phyloP scores from a whole-genome alignment of 2,329 filamentous ascomycete genomes.

The Calonectria honghensis region DNA sequence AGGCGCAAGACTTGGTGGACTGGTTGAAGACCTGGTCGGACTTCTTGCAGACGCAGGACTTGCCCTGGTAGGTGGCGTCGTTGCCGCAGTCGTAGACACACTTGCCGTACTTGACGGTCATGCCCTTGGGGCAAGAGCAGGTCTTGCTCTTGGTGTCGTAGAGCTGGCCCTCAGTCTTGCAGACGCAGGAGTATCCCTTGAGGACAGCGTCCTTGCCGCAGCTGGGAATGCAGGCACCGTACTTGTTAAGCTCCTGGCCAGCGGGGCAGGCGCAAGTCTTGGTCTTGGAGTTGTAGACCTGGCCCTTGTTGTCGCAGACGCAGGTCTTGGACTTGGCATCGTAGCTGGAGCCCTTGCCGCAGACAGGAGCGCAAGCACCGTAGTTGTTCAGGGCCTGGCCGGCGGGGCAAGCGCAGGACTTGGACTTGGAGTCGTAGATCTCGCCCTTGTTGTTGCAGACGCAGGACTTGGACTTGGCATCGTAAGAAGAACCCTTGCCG shows the following conservation, averaged over 20 bases:
- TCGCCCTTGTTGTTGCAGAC: slow-evolving; percentile 28
- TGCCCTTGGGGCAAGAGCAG: slow-evolving; percentile 46
- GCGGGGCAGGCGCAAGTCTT: slow-evolving; percentile 45
- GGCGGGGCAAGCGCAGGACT: slow-evolving; percentile 20
- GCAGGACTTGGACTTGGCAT: background rate
- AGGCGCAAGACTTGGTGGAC: background rate
- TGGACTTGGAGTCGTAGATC: slow-evolving; percentile 14
- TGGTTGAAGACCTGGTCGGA: slow-evolving; percentile 3
- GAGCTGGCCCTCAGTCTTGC: slow-evolving; percentile 47
- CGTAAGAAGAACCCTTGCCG: background rate
- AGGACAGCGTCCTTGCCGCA: slow-evolving; percentile 45
- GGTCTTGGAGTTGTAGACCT: slow-evolving; percentile 21
- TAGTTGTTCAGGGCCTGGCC: background rate
- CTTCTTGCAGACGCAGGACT: slow-evolving; percentile 18
- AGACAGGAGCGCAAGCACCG: slow-evolving; percentile 1
- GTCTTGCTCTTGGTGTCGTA: slow-evolving; percentile 47
- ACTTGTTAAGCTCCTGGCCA: slow-evolving; percentile 42
- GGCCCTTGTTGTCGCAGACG: slow-evolving; percentile 26
- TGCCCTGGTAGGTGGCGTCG: background rate
- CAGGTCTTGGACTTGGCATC: slow-evolving; percentile 11
- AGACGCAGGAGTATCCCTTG: slow-evolving; percentile 49
- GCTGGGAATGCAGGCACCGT: slow-evolving; percentile 41
- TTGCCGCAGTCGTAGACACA: slow-evolving; percentile 12
- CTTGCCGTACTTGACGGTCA: slow-evolving; percentile 26
- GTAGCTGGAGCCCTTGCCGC: slow-evolving; percentile 12